Evolutionary conservation across 805 yeast species (phyloP).

Genomic region (Kodamaea lidongshanica): DNA sequence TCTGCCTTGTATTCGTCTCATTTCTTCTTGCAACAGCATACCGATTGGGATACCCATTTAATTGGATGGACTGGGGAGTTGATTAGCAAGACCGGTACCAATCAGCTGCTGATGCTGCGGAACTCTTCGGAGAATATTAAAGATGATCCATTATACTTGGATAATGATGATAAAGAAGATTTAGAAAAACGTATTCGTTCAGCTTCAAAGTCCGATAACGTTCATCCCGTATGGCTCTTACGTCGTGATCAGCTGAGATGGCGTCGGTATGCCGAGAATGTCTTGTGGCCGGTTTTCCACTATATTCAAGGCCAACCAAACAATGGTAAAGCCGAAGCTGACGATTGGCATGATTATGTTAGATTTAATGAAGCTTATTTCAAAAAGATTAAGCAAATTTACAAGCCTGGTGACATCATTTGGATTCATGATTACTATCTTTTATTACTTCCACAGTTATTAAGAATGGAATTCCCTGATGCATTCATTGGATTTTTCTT

Average conservation of each 20-base stretch:
- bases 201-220: conserved; percentile 42
- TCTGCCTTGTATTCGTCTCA: conserved; percentile 78
- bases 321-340: conserved; percentile 62
- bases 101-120: neutral
- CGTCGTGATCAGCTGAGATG: conserved; percentile 75
- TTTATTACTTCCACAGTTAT: conserved; percentile 71
- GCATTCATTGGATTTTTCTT: conserved; percentile 72
- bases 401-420: conserved; percentile 82
- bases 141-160: conserved; percentile 55
- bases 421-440: conserved; percentile 92
- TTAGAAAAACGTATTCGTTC: conserved; percentile 44
- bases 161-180: conserved; percentile 47
- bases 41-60: conserved; percentile 81
- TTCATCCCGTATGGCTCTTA: conserved; percentile 86
- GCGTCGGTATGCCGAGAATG: conserved; percentile 85
- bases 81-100: conserved; percentile 25
- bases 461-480: conserved; percentile 70
- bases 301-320: conserved; percentile 76
- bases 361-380: conserved; percentile 88
- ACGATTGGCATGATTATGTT: conserved; percentile 83
- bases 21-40: conserved; percentile 52
- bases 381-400: conserved; percentile 63
- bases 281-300: conserved; percentile 92
- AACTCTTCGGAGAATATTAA: conserved; percentile 21
- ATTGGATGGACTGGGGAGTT: conserved; percentile 97